Conservation (phyloP, 1,284 basidiomycete species). For the Peniophora sp. region DNA sequence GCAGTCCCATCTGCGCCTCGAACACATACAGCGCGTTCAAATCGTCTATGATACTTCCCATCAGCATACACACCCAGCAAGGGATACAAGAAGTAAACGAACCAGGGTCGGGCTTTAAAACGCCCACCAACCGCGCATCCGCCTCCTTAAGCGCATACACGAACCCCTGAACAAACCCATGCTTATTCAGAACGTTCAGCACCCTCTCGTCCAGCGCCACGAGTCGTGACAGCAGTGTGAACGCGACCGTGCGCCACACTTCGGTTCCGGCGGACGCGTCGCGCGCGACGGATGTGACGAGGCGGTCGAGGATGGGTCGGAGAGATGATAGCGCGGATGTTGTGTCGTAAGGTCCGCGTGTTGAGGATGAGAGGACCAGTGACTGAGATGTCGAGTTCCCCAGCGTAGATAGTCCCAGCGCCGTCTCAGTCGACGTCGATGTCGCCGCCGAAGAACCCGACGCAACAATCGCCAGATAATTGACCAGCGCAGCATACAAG, state of each 20-base stretch:
- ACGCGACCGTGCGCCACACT: conserved; percentile 94
- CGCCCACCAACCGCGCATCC: conserved; percentile 71
- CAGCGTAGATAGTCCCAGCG: conserved; percentile 26
- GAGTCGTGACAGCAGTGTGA: conserved; percentile 78
- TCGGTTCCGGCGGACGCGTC: conserved; percentile 94
- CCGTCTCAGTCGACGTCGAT: conserved; percentile 6
- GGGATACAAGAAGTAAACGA: conserved; percentile 4
- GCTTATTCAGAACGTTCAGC: conserved; percentile 55
- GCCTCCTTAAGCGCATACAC: conserved; percentile 79
- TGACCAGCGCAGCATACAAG: conserved; percentile 86
- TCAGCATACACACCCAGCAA: conserved; percentile 1
- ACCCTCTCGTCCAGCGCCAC: conserved; percentile 54
- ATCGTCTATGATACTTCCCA: conserved; percentile 49
- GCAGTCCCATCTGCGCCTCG: conserved; percentile 87
- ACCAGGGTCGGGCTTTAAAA: conserved; percentile 88
- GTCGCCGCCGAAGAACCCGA: conserved; percentile 9
- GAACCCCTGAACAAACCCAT: conserved; percentile 81
- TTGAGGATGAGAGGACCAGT: background rate
- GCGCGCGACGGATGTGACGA: conserved; percentile 73
- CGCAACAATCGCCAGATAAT: conserved; percentile 74
- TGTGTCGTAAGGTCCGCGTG: too few species aligned
- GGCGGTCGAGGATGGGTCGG: conserved; percentile 61
- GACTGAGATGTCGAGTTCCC: background rate
- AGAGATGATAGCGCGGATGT: conserved; percentile 30
- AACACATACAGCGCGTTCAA: conserved; percentile 92